Evolutionary conservation across 352 stramenopile genomes (phyloP).

Genomic region (Saprolegnia parasitica): DNA sequence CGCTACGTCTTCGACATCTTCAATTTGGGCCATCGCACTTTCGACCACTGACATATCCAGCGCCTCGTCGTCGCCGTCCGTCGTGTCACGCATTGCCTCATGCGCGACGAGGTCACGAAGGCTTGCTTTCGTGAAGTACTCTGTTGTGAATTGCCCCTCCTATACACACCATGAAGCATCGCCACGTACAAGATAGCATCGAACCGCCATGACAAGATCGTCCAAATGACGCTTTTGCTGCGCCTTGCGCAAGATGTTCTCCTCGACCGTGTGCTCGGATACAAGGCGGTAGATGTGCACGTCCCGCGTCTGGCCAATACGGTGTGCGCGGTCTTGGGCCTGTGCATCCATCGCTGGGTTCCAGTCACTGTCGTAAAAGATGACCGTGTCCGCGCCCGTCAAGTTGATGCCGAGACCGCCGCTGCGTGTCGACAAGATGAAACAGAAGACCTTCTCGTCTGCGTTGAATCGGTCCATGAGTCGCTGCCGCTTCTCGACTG

Average conservation of each 20-base stretch:
- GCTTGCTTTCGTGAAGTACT: constrained; percentile 82
- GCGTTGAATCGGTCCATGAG: constrained; percentile 99
- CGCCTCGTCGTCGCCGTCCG: constrained; percentile 42
- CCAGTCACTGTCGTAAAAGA: constrained; percentile 93
- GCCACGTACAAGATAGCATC: constrained; percentile 62
- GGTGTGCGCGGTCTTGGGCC: constrained; percentile 95
- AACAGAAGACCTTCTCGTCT: constrained; percentile 96
- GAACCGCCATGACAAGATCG: constrained; percentile 81
- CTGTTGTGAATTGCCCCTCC: constrained; percentile 64
- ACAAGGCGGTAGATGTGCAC: constrained; percentile 99
- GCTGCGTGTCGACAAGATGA: constrained; percentile 97
- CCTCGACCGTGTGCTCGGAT: constrained; percentile 96
- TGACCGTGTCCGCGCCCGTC: constrained; percentile 94
- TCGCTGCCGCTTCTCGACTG: constrained; percentile 92
- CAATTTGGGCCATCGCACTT: constrained; percentile 90
- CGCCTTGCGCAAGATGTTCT: constrained; percentile 99
- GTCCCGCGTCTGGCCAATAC: constrained; percentile 97
- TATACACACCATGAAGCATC: background rate
- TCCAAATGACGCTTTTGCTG: constrained; percentile 97
- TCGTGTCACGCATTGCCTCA: constrained; percentile 31
- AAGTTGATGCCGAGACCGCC: constrained; percentile 98
- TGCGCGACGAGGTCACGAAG: constrained; percentile 87
- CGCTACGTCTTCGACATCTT: constrained; percentile 94
- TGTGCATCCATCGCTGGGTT: constrained; percentile 92
- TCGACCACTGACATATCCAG: constrained; percentile 76